phyloP scores from a whole-genome alignment of 257 asterid species.

The Gentiana dahurica region DNA sequence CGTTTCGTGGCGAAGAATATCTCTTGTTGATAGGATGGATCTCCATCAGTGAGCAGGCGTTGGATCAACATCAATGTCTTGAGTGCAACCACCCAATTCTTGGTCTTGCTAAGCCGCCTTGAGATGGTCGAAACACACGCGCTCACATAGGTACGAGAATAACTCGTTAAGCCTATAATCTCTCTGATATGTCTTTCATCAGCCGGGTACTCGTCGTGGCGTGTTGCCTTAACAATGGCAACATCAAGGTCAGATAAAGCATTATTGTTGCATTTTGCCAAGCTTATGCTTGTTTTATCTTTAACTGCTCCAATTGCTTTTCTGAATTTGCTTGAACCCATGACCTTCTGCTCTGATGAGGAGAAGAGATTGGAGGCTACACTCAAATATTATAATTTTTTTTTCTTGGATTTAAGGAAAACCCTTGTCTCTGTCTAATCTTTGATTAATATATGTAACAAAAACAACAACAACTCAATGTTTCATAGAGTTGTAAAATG shows the following conservation, averaged over 20 bases:
- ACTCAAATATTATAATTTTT: no score
- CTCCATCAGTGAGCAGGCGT: conserved; percentile 71
- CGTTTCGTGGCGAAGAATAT: conserved; percentile 79
- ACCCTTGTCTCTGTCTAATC: no score
- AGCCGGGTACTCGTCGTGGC: conserved; percentile 93
- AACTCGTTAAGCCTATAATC: conserved; percentile 56
- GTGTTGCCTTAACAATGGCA: conserved; percentile 89
- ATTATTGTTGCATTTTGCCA: conserved; percentile 77
- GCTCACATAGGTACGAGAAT: conserved; percentile 59
- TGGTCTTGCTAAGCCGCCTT: conserved; percentile 77
- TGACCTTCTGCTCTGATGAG: conserved; percentile 2
- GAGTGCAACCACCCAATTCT: conserved; percentile 84
- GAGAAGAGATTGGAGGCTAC: no score
- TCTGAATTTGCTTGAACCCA: conserved; percentile 88
- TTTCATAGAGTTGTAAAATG: no score
- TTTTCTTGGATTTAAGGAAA: no score
- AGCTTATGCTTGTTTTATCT: conserved; percentile 84
- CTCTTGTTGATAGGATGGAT: conserved; percentile 69
- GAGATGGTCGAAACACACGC: conserved; percentile 61
- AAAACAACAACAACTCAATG: no score
- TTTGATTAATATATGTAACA: no score
- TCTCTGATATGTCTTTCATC: conserved; percentile 79
- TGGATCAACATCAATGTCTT: conserved; percentile 77
- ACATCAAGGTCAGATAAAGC: conserved; percentile 77
- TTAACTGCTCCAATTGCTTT: conserved; percentile 91